These are phyloP conservation scores for Phytophthora parvispora DNA, from an alignment of 352 stramenopile species.

Conservation along the genomic window DNA sequence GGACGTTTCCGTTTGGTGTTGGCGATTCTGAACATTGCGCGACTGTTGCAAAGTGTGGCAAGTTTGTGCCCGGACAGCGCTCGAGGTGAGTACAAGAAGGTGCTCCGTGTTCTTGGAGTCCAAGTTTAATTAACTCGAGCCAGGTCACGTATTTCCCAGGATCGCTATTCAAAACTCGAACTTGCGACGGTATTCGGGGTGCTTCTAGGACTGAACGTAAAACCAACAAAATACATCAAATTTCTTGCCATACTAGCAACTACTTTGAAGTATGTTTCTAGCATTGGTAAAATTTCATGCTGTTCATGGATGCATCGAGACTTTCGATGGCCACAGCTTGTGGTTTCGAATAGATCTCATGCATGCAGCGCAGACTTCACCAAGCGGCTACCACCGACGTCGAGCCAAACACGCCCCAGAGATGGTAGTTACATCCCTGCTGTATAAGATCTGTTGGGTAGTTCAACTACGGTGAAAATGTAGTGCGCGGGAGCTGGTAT, in stretches of 20 bases:
- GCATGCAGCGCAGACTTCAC: constrained; percentile 14
- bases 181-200: constrained; percentile 37
- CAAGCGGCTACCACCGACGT: constrained; percentile 15
- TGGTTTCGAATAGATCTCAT: constrained; percentile 40
- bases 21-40: background rate
- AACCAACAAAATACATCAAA: constrained; percentile 15
- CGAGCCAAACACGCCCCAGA: constrained; percentile 15
- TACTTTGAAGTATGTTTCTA: constrained; percentile 26
- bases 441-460: constrained; percentile 25
- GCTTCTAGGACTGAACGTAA: too few relatives aligned
- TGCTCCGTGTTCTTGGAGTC: constrained; percentile 13
- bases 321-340: constrained; percentile 26
- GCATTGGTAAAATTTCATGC: constrained; percentile 29
- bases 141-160: constrained; percentile 28
- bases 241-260: constrained; percentile 23
- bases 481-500: constrained; percentile 21
- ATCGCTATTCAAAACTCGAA: background rate
- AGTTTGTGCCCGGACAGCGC: background rate
- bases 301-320: constrained; percentile 38
- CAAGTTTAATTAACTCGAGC: constrained; percentile 37
- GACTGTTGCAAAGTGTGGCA: background rate
- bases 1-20: background rate
- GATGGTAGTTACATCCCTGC: constrained; percentile 18
- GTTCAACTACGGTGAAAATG: constrained; percentile 19
- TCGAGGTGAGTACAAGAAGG: constrained; percentile 29